A percentile compares a stretch with the other conserved stretches of the same genome.
Conservation (phyloP, 2,329 filamentous ascomycete genomes). For the Rhytidhysteron rufulum region DNA sequence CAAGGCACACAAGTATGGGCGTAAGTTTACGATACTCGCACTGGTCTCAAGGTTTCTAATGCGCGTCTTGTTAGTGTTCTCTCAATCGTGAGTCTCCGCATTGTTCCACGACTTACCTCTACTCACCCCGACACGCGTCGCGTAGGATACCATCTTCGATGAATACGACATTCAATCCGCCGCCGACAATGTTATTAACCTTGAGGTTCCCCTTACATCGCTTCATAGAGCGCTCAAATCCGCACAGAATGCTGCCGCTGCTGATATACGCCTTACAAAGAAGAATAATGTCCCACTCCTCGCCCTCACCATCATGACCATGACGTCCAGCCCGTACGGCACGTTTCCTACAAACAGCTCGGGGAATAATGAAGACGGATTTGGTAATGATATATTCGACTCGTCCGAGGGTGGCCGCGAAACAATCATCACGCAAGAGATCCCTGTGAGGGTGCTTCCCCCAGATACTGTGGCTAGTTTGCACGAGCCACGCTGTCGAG, state of each 20-base stretch:
- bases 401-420: conserved; percentile 57
- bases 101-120: conserved; percentile 19
- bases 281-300: conserved; percentile 84
- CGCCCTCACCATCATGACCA: conserved; percentile 83
- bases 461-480: conserved; percentile 84
- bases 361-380: conserved; percentile 22
- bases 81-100: conserved; percentile 35
- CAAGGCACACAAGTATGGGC: conserved; percentile 96
- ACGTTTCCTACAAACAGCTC: conserved; percentile 25
- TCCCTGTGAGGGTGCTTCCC: conserved; percentile 87
- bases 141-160: conserved; percentile 81
- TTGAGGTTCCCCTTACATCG: conserved; percentile 85
- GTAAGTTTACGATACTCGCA: conserved; percentile 47
- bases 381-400: conserved; percentile 21
- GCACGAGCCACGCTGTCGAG: conserved; percentile 84
- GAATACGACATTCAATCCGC: conserved; percentile 85
- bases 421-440: conserved; percentile 90
- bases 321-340: conserved; percentile 50
- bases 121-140: conserved; percentile 10
- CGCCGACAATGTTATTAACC: conserved; percentile 87
- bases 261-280: conserved; percentile 86
- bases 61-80: conserved; percentile 31
- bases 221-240: conserved; percentile 91
- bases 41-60: conserved; percentile 1
- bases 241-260: conserved; percentile 74